Evolutionary conservation across 768 basidiomycete genomes (phyloP).

Genomic region (Mycena galericulata): DNA sequence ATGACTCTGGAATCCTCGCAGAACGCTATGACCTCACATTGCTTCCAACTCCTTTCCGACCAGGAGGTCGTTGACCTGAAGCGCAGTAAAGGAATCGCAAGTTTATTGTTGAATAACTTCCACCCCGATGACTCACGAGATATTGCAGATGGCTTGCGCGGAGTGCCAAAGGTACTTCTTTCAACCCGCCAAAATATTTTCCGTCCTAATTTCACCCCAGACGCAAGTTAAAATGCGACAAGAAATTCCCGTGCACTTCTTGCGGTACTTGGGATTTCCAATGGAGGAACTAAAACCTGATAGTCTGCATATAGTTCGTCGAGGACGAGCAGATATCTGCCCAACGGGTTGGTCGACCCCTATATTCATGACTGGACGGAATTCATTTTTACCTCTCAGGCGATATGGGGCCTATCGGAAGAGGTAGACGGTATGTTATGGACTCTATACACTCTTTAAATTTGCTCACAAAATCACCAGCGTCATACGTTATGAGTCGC

Average conservation of each 20-base stretch:
- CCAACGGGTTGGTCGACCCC: background rate
- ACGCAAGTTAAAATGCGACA: constrained; percentile 15
- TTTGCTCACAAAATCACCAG: constrained; percentile 3
- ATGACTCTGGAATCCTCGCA: background rate
- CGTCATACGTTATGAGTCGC: constrained; percentile 1
- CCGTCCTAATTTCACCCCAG: background rate
- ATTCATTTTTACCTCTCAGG: background rate
- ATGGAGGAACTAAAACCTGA: background rate
- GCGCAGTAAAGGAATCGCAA: constrained; percentile 2
- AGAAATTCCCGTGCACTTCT: constrained; percentile 11
- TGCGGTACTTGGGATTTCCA: background rate
- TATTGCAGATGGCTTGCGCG: constrained; percentile 2
- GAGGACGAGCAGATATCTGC: constrained; percentile 11
- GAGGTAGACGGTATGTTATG: constrained; percentile 4
- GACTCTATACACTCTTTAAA: background rate
- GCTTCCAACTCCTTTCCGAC: constrained; percentile 12
- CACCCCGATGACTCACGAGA: background rate
- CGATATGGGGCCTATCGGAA: constrained; percentile 5
- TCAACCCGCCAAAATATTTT: background rate
- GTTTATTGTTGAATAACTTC: background rate
- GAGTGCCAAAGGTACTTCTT: constrained; percentile 1
- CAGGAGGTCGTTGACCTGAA: constrained; percentile 14
- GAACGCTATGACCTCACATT: constrained; percentile 8
- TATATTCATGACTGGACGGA: too few relatives aligned
- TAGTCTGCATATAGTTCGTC: background rate